Evolutionary conservation across 495 filamentous ascomycete genomes (phyloP).

Genomic region (Recurvomyces mirabilis): DNA sequence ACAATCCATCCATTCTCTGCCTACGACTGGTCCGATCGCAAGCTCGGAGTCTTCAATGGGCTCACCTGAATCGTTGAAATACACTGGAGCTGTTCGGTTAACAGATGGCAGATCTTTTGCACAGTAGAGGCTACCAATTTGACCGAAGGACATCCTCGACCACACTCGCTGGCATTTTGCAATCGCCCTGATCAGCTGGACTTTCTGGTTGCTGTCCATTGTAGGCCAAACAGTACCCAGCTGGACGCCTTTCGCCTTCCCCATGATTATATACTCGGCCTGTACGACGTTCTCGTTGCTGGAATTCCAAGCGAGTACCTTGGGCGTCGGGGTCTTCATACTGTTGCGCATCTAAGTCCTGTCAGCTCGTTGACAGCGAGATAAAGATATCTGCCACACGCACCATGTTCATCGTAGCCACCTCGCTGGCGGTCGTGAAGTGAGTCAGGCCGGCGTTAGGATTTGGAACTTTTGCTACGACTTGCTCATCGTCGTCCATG

Average conservation of each 20-base stretch:
- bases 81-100: no score
- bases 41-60: no score
- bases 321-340: background rate
- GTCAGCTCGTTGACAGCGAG: background rate
- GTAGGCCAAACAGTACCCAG: background rate
- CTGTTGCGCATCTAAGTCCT: no score
- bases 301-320: background rate
- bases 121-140: background rate
- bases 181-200: background rate
- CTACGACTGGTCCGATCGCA: background rate
- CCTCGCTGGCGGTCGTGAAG: conserved; percentile 8
- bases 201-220: background rate
- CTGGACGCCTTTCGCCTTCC: background rate
- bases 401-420: conserved; percentile 4
- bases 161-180: background rate
- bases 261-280: background rate
- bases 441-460: conserved; percentile 10
- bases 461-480: conserved; percentile 15
- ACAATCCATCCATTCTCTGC: background rate
- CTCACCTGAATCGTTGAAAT: no score
- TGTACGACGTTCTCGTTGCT: background rate
- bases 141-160: background rate
- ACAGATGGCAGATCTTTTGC: no score
- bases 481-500: conserved; percentile 10
- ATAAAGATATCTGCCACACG: background rate